Percentiles rank a stretch among this genome's conserved stretches.
Evolutionary conservation across 345 rosid genomes (phyloP).

Genomic region (Brassica juncea): DNA sequence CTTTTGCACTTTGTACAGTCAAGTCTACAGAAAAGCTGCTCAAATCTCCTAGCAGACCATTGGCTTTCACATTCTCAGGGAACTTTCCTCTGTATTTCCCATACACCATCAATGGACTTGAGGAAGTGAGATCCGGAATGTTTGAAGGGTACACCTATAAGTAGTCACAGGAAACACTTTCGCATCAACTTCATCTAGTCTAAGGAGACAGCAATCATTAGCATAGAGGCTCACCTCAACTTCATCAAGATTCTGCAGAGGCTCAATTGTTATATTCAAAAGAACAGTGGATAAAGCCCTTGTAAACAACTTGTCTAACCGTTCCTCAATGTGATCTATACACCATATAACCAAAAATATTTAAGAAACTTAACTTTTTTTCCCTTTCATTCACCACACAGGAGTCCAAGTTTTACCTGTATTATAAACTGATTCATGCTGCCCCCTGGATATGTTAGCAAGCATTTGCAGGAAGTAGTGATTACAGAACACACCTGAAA

Average conservation of each 20-base stretch:
- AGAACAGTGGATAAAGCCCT: constrained; percentile 60
- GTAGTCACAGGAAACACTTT: constrained; percentile 25
- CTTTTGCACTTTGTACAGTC: constrained; percentile 54
- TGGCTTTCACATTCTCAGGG: constrained; percentile 55
- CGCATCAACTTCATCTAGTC: constrained; percentile 6
- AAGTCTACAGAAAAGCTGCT: constrained; percentile 55
- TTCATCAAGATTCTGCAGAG: constrained; percentile 59
- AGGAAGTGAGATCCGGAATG: constrained; percentile 69
- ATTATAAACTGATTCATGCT: constrained; percentile 64
- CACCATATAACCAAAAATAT: constrained; percentile 8
- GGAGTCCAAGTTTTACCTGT: constrained; percentile 31
- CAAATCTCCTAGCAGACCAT: constrained; percentile 61
- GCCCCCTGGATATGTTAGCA: constrained; percentile 68
- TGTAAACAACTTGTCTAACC: constrained; percentile 53
- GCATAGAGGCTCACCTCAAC: constrained; percentile 65
- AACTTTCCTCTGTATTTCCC: constrained; percentile 71
- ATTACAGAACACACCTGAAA: constrained; percentile 84
- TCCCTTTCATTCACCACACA: not conserved
- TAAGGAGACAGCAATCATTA: not conserved
- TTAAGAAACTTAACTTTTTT: not conserved
- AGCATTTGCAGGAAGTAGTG: constrained; percentile 85
- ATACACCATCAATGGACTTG: constrained; percentile 51
- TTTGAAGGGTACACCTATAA: constrained; percentile 60
- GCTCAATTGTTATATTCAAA: constrained; percentile 59
- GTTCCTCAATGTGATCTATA: constrained; percentile 65